Base-by-base conservation (phyloP, 192 early-diverging fungal species). In the Pilobolus umbonatus region DNA sequence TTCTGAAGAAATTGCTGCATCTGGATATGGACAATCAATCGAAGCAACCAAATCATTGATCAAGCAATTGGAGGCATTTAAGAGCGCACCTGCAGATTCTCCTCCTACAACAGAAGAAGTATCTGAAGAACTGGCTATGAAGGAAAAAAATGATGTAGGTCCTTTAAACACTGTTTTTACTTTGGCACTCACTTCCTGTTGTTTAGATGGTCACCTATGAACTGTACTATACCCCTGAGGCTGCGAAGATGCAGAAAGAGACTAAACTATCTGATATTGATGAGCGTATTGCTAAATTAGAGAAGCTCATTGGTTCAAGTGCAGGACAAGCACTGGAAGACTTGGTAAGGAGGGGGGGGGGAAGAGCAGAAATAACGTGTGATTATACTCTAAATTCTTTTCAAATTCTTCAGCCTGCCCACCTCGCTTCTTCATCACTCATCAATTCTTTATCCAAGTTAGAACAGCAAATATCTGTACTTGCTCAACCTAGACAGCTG, bases 401-500 rank as follows among this genome's bases (percentile, higher is more conserved):
- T 28, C 14, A 11, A 12, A 29, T 34, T 35, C 28, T 14, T 29
- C 26, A 55, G 67, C 62, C 58, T 57, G 7, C 44, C 14, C 53
- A 26, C 24, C 40, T 73, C 7, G 36, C 55, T 28, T 64, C 75
- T 38, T 52, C 67, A 12, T 75, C 75, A 14, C 59, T 83, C 42
- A 72, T 90, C 31, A 75, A 68, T 8, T 75, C 83, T 0, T 63
- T 92, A 10, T 75, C 85, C 15, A 75, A 81, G 21, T 65, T 92
- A 36, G 88, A 92, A 64, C 82, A 84, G 48, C 80, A 90, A 46
- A 74, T 92, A 34, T 53, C 72, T 2, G 67, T 92, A 5, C 63
- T 92, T 5, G 69, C 80, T 9, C 80, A 92, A 52, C 90, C 88
- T n/a, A 77, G 85, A 24, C 80, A 85, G 21, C 58, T 92, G 42